Conservation (phyloP, 108 stramenopile genomes). For the Fistulifera solaris region DNA sequence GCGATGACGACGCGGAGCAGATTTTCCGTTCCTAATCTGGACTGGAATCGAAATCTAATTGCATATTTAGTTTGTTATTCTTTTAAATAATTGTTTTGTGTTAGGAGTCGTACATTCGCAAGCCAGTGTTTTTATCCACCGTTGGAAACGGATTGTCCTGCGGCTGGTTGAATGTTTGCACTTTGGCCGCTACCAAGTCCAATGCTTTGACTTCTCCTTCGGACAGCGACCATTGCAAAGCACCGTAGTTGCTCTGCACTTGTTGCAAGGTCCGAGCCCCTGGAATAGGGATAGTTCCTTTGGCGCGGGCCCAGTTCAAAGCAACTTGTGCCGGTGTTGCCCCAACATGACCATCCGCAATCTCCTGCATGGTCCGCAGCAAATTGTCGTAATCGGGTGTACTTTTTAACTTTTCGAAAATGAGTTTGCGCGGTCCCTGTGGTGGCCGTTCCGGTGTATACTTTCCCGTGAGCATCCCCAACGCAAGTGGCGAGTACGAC, state of each 20-base stretch:
- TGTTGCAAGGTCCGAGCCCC: conserved; percentile 55
- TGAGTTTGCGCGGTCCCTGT: conserved; percentile 38
- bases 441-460: conserved; percentile 27
- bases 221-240: conserved; percentile 42
- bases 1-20: too few species aligned
- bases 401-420: conserved; percentile 33
- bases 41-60: too few species aligned
- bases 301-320: conserved; percentile 55
- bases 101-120: conserved; percentile 69
- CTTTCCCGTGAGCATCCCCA: conserved; percentile 61
- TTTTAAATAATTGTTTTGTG: too few species aligned
- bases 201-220: conserved; percentile 35
- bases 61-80: too few species aligned
- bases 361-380: conserved; percentile 26
- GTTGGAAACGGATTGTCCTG: conserved; percentile 43
- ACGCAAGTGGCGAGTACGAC: conserved; percentile 56
- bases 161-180: conserved; percentile 32
- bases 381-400: conserved; percentile 30
- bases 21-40: too few species aligned
- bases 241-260: conserved; percentile 38
- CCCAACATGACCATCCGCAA: conserved; percentile 25
- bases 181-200: conserved; percentile 35
- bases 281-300: conserved; percentile 63
- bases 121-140: conserved; percentile 39
- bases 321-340: conserved; percentile 44